Evolutionary conservation across 2,329 filamentous ascomycete genomes (phyloP).

Genomic region (Verticillium nonalfalfae): DNA sequence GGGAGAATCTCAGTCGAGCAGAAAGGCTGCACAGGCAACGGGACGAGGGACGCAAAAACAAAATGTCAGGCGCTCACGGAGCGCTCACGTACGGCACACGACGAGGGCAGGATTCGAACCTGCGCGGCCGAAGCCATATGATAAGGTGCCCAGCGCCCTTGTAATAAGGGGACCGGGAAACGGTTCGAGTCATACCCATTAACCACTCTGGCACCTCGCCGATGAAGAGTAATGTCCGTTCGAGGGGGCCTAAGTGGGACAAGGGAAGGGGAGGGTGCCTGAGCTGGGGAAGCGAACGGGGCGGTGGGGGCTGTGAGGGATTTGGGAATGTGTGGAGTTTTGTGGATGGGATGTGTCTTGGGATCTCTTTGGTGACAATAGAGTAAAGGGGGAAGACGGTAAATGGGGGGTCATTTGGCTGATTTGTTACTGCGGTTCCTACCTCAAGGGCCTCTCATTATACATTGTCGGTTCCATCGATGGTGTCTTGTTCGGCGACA

Average conservation of each 20-base stretch:
- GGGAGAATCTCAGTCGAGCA: background rate
- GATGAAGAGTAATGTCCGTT: background rate
- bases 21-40: background rate
- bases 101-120: slow-evolving; percentile 10
- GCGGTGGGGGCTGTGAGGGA: background rate
- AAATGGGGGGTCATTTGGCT: too few species aligned
- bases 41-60: background rate
- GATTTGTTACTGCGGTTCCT: too few species aligned
- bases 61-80: background rate
- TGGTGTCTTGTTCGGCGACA: too few species aligned
- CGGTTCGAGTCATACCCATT: slow-evolving; percentile 7
- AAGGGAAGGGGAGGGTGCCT: background rate
- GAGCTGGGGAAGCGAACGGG: background rate
- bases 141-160: background rate
- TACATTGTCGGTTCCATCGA: too few species aligned
- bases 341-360: too few species aligned
- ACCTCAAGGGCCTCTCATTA: too few species aligned
- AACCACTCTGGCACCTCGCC: slow-evolving; percentile 9
- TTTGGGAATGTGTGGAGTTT: background rate
- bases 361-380: too few species aligned
- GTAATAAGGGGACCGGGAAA: background rate
- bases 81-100: background rate
- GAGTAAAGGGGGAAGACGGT: too few species aligned
- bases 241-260: background rate
- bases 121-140: slow-evolving; percentile 10